A percentile compares a stretch with the other conserved stretches of the same genome.
Conservation (phyloP, 805 yeast genomes). For the Kazachstania taianensis region DNA sequence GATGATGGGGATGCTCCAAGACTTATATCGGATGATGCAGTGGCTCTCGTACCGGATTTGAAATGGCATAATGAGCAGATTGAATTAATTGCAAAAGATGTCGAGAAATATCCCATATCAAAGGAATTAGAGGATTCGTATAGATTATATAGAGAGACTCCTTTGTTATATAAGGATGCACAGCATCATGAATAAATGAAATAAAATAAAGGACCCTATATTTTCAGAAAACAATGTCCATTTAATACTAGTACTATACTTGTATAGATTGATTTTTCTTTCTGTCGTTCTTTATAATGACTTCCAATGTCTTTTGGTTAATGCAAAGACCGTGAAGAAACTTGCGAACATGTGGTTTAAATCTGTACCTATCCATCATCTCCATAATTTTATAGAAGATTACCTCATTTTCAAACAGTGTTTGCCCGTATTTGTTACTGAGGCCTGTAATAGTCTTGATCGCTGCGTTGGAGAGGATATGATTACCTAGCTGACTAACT, state of each 20-base stretch:
- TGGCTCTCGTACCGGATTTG: slow-evolving; percentile 18
- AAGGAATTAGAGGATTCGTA: slow-evolving; percentile 20
- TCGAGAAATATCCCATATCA: slow-evolving; percentile 15
- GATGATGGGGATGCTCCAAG: slow-evolving; percentile 1
- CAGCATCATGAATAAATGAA: not conserved
- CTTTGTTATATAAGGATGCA: slow-evolving; percentile 22
- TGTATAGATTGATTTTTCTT: not conserved
- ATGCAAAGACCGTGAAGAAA: slow-evolving; percentile 58
- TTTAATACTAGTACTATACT: not conserved
- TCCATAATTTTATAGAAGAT: slow-evolving; percentile 44
- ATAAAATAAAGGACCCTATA: not conserved
- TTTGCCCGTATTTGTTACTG: slow-evolving; percentile 39
- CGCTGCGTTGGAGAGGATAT: slow-evolving; percentile 42
- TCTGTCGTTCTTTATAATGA: slow-evolving; percentile 37
- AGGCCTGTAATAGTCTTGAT: slow-evolving; percentile 47
- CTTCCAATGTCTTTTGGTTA: slow-evolving; percentile 43
- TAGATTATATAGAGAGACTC: slow-evolving; percentile 20
- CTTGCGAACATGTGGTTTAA: slow-evolving; percentile 51
- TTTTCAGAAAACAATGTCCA: not conserved
- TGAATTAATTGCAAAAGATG: not conserved
- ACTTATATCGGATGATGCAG: slow-evolving; percentile 11
- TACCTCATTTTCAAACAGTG: slow-evolving; percentile 43
- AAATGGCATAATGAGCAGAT: slow-evolving; percentile 23
- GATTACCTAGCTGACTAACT: slow-evolving; percentile 49
- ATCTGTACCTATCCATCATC: slow-evolving; percentile 46